phyloP scores from a whole-genome alignment of 106 monocot species.

The Dactylorhiza incarnata region DNA sequence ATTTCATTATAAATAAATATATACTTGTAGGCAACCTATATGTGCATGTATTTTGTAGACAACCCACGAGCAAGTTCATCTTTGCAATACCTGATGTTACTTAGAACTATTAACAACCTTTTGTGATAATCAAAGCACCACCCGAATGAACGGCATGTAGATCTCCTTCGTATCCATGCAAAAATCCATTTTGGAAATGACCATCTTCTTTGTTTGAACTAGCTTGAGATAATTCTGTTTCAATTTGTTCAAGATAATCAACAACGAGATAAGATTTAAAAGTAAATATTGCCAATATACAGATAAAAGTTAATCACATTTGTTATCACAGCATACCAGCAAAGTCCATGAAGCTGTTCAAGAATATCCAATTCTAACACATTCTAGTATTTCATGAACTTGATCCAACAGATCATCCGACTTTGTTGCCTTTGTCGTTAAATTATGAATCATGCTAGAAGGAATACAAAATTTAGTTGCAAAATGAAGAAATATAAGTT shows the following conservation, averaged over 20 bases:
- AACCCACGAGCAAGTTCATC: conserved; percentile 70
- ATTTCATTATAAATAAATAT: not conserved
- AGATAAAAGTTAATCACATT: not conserved
- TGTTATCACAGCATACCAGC: conserved; percentile 40
- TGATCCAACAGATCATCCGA: conserved; percentile 41
- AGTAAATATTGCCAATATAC: not conserved
- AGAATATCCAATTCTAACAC: conserved; percentile 85
- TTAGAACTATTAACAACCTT: conserved; percentile 75
- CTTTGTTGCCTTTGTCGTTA: conserved; percentile 60
- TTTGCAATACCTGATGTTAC: conserved; percentile 98
- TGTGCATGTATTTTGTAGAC: conserved; percentile 74
- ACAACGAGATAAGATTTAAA: conserved; percentile 11
- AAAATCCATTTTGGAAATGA: conserved; percentile 48
- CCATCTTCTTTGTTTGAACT: conserved; percentile 45
- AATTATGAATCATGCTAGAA: conserved; percentile 74
- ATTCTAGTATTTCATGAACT: conserved; percentile 80
- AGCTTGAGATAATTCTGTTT: conserved; percentile 49
- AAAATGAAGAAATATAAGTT: not conserved
- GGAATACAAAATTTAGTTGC: conserved; percentile 8
- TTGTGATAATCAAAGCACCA: conserved; percentile 52
- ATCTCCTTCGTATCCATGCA: conserved; percentile 39
- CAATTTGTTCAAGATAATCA: conserved; percentile 84
- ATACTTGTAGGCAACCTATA: conserved; percentile 76
- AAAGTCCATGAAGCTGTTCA: conserved; percentile 88
- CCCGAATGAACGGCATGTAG: conserved; percentile 24